These are phyloP conservation scores for Cryomyces antarcticus DNA, from an alignment of 495 filamentous ascomycete species.

Conservation along the genomic window DNA sequence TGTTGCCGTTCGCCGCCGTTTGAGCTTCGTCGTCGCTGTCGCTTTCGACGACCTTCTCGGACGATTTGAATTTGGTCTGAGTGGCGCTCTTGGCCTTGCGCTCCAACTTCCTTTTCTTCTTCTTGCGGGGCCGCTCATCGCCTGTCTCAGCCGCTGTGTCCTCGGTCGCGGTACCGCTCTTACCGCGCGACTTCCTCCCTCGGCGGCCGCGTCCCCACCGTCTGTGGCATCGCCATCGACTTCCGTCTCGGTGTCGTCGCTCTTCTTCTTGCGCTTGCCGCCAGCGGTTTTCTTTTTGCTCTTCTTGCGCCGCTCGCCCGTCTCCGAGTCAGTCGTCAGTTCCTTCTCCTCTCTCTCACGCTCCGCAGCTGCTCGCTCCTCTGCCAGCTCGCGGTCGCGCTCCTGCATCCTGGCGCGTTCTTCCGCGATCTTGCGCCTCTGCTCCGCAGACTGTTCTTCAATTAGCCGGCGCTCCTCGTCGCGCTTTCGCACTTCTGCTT, in stretches of 20 bases:
- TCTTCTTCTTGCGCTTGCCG: constrained; percentile 40
- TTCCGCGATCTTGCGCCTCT: constrained; percentile 56
- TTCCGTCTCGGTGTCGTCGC: constrained; percentile 32
- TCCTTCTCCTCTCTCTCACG: constrained; percentile 44
- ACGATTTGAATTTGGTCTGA: constrained; percentile 17
- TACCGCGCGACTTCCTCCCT: constrained; percentile 6
- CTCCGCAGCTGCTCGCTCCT: constrained; percentile 53
- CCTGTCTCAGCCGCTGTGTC: constrained; percentile 6
- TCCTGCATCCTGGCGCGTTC: constrained; percentile 65
- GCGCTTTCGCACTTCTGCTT: constrained; percentile 51
- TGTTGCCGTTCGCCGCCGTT: constrained; percentile 1
- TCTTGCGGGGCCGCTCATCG: constrained; percentile 10
- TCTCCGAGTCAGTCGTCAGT: constrained; percentile 55
- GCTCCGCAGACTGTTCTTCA: constrained; percentile 44
- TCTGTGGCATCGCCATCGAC: constrained; percentile 20
- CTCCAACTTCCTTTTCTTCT: constrained; percentile 22
- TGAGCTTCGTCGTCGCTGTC: constrained; percentile 13
- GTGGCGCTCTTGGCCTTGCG: constrained; percentile 2
- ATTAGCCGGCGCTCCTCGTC: constrained; percentile 50
- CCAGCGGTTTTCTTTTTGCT: constrained; percentile 36
- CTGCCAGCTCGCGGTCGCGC: constrained; percentile 48
- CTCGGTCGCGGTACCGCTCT: constrained; percentile 6
- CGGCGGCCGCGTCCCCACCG: neutral
- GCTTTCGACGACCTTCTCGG: constrained; percentile 17
- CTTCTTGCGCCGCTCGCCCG: constrained; percentile 53